A percentile compares a stretch with the other conserved stretches of the same genome.
Evolutionary conservation across 225 moss, liverwort and hornwort genomes (phyloP).

Genomic region (Thuidium tamariscinum): DNA sequence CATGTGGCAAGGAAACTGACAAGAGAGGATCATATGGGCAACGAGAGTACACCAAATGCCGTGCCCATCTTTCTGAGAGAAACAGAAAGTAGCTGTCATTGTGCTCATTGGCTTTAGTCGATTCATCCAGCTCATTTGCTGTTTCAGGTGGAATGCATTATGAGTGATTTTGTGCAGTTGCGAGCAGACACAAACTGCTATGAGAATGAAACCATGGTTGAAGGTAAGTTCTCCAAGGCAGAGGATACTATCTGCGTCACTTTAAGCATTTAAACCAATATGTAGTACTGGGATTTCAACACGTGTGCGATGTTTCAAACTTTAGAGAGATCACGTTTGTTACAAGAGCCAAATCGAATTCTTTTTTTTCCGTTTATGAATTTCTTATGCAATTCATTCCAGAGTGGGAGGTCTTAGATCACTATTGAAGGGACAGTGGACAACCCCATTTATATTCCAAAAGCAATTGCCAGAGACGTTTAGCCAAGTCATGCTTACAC

Average conservation of each 20-base stretch:
- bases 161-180: slow-evolving; percentile 93
- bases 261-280: background rate
- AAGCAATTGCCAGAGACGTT: background rate
- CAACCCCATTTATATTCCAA: background rate
- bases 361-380: background rate
- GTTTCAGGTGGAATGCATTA: slow-evolving; percentile 81
- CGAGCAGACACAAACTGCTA: slow-evolving; percentile 54
- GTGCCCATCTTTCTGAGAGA: background rate
- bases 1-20: background rate
- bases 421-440: background rate
- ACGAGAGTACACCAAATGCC: background rate
- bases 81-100: background rate
- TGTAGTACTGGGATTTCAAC: background rate
- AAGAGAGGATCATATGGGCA: background rate
- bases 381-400: background rate
- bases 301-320: background rate
- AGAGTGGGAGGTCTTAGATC: background rate
- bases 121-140: background rate
- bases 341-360: background rate
- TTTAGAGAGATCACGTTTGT: background rate
- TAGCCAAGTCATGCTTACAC: background rate
- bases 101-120: background rate
- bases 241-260: background rate
- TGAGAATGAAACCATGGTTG: slow-evolving; percentile 84
- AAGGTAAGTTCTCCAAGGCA: slow-evolving; percentile 30